Percentiles rank a stretch among this genome's conserved stretches.
Evolutionary conservation across 768 basidiomycete species (phyloP).

Genomic region (Russula sp.): DNA sequence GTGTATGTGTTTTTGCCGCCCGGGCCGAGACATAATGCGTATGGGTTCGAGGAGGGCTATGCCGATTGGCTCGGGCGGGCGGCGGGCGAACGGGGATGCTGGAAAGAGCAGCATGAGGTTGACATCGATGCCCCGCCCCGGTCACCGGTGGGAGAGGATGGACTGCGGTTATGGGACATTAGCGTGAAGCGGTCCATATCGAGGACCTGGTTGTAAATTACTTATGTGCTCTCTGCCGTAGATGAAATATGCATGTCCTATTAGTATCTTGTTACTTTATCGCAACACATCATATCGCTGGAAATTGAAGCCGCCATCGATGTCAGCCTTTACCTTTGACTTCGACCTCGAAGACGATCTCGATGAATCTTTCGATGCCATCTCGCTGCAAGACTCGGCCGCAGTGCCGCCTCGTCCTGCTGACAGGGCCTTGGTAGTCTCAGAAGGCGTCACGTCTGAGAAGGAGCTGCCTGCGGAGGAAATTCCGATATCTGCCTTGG

Average conservation of each 20-base stretch:
- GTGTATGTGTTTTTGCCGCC: constrained; percentile 21
- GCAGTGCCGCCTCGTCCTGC: background rate
- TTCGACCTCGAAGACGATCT: constrained; percentile 52
- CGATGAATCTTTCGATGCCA: constrained; percentile 24
- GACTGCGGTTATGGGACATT: constrained; percentile 3
- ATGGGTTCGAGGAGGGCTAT: constrained; percentile 15
- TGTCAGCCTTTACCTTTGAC: constrained; percentile 52
- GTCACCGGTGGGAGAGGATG: background rate
- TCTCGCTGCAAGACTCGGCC: background rate
- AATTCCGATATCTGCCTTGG: constrained; percentile 29
- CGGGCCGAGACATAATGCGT: constrained; percentile 11
- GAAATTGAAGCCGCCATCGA: background rate
- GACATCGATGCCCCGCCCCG: constrained; percentile 8
- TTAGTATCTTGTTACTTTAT: background rate
- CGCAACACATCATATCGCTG: too few relatives aligned
- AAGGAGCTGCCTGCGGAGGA: constrained; percentile 5
- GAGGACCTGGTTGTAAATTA: constrained; percentile 6
- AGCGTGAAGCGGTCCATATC: constrained; percentile 11
- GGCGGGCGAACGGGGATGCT: constrained; percentile 8
- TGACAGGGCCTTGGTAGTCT: background rate
- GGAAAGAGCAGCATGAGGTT: constrained; percentile 9
- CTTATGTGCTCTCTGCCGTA: background rate
- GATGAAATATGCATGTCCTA: too few relatives aligned
- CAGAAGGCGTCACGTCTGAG: background rate
- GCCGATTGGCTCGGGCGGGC: constrained; percentile 14